Evolutionary conservation across 208 protist species (phyloP).

Genomic region (Acanthamoeba healyi): DNA sequence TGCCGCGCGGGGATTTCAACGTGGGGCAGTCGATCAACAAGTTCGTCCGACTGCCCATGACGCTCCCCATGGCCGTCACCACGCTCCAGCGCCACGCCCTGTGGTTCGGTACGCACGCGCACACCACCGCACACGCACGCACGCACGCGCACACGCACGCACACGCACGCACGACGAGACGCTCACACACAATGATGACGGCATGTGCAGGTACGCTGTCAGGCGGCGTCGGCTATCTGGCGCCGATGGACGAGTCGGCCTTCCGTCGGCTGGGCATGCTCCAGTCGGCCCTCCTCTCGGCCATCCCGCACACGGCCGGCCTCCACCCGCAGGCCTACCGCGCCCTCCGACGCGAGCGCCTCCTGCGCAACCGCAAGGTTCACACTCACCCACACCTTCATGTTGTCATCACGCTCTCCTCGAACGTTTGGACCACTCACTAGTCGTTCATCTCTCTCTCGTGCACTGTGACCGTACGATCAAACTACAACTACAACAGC

Average conservation of each 20-base stretch:
- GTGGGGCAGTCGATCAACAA: conserved; percentile 45
- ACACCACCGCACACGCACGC: background rate
- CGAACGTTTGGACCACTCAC: too few relatives aligned
- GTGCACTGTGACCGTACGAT: background rate
- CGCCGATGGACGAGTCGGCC: conserved; percentile 39
- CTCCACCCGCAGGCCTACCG: conserved; percentile 72
- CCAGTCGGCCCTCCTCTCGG: conserved; percentile 57
- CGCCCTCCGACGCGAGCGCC: conserved; percentile 1
- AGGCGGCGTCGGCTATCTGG: conserved; percentile 64
- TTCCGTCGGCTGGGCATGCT: conserved; percentile 74
- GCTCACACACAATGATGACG: background rate
- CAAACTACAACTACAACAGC: background rate
- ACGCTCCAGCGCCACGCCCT: conserved; percentile 34
- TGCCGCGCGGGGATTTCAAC: conserved; percentile 71
- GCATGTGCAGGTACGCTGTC: conserved; percentile 1
- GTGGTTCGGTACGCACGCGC: conserved; percentile 12
- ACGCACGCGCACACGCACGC: background rate
- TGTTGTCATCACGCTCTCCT: too few relatives aligned
- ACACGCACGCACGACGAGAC: background rate
- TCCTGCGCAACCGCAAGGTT: conserved; percentile 65
- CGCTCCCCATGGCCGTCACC: background rate
- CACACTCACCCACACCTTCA: too few relatives aligned
- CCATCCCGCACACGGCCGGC: conserved; percentile 58
- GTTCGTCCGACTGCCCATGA: conserved; percentile 46
- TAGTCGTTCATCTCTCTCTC: background rate